Base-by-base conservation (phyloP, 352 stramenopile species). In the Pythium folliculosum region DNA sequence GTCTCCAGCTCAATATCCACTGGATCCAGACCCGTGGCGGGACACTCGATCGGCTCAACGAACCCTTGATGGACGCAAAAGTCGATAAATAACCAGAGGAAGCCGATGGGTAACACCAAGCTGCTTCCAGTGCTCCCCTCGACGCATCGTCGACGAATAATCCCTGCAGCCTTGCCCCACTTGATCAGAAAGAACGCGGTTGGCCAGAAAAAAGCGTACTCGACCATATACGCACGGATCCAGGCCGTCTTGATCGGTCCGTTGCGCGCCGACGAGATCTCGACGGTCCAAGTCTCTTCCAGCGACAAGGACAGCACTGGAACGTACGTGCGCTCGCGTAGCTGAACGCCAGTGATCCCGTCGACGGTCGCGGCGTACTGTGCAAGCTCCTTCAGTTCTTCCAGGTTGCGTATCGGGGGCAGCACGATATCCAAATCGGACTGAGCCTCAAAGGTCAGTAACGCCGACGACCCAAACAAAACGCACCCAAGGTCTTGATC, bases 401-500 rank as follows among this genome's bases (percentile, higher is more conserved):
- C 17, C 12, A 49, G 27, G 9, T 35, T 45, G 16, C 7, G 14
- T 12, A 74, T 45, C 1, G 16, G 19, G 0, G 13, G 6, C 44
- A 89, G 54, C 69, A 92, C 81, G 12, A 92, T 72, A 57, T 92
- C 86, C 14, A 94, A 60, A 70, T 94, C 86, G 0, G 86, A 94
- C 50, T 91, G 76, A 19, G 85, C 77, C 55, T 94, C 86, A 69
- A 92, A 92, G 5, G 82, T 91, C 7, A 94, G 67, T 37, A 94
- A 58, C 3, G 73, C 77, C 35, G 86, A 91, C 16, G 86, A 94
- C 0, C 86, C 86, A 44, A 91, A 92, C 10, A 92, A 68, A 17
- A 74, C 55, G 76, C 69, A 66, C 63, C 71, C 63, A 70, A 84
- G 27, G 73, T 77, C 22, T 17, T 49, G 37, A 8, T 50, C 44